Conservation (phyloP, 768 basidiomycete species). For the Agaricus subrufescens region DNA sequence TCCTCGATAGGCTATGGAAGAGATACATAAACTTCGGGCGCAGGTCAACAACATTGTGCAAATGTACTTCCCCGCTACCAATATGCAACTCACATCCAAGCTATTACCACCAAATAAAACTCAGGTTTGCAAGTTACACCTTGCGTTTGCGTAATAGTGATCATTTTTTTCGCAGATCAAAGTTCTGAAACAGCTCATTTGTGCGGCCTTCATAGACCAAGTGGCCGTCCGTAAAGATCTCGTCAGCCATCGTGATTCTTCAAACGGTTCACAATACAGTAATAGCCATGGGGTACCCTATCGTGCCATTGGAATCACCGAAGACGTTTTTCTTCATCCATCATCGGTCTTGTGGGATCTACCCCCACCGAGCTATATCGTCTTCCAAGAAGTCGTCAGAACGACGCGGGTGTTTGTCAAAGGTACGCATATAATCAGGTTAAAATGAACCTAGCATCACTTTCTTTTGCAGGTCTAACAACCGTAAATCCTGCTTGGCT, state of each 20-base stretch:
- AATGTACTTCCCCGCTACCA: conserved; percentile 64
- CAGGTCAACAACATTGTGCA: conserved; percentile 86
- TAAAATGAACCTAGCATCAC: no score
- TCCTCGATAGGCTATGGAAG: conserved; percentile 83
- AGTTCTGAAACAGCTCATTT: conserved; percentile 79
- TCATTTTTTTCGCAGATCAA: conserved; percentile 58
- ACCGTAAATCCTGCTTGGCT: conserved; percentile 88
- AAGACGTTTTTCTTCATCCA: conserved; percentile 92
- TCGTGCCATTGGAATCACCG: conserved; percentile 68
- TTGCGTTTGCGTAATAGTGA: background rate
- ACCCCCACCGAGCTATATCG: conserved; percentile 81
- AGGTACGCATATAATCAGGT: conserved; percentile 38
- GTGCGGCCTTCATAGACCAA: conserved; percentile 93
- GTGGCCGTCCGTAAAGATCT: conserved; percentile 89
- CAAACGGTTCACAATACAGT: conserved; percentile 62
- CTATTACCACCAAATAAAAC: conserved; percentile 71
- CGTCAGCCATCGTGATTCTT: conserved; percentile 45
- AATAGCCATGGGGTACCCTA: conserved; percentile 82
- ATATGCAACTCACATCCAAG: conserved; percentile 57
- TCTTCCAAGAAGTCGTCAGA: conserved; percentile 78
- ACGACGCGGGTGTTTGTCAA: conserved; percentile 76
- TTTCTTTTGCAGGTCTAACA: conserved; percentile 58
- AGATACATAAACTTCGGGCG: conserved; percentile 90
- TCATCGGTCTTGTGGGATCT: conserved; percentile 69
- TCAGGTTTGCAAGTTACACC: conserved; percentile 47